Evolutionary conservation across 1,139 yeast genomes (phyloP).

Genomic region (Protomyces lactucae-debilis): DNA sequence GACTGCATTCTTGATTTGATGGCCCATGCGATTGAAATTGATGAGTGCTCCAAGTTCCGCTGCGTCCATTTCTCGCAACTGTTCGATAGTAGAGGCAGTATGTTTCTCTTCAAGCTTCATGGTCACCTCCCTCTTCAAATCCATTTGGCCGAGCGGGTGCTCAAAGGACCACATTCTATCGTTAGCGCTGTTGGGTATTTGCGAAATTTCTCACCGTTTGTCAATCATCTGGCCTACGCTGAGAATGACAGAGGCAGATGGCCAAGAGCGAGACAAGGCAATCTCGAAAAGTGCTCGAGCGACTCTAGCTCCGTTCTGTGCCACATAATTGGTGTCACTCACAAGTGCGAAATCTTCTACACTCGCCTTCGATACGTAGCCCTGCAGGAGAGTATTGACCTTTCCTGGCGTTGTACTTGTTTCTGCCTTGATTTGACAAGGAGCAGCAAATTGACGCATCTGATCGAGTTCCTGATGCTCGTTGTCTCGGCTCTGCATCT

Average conservation of each 20-base stretch:
- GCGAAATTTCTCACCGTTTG: conserved; percentile 42
- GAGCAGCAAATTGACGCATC: conserved; percentile 54
- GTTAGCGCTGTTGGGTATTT: neutral
- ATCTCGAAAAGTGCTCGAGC: conserved; percentile 83
- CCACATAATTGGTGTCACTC: conserved; percentile 88
- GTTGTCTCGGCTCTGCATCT: conserved; percentile 77
- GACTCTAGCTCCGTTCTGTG: conserved; percentile 91
- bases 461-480: conserved; percentile 68
- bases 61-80: conserved; percentile 65
- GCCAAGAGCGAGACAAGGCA: conserved; percentile 64
- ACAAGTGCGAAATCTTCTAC: conserved; percentile 65
- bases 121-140: conserved; percentile 62
- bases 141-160: conserved; percentile 87
- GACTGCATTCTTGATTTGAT: conserved; percentile 54
- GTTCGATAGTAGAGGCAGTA: conserved; percentile 55
- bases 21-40: conserved; percentile 73
- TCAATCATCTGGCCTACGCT: conserved; percentile 72
- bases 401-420: conserved; percentile 76
- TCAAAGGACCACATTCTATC: conserved; percentile 69
- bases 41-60: conserved; percentile 83
- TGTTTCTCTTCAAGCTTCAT: conserved; percentile 57
- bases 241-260: conserved; percentile 52
- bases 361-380: conserved; percentile 70
- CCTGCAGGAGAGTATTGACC: conserved; percentile 79
- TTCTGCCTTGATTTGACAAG: conserved; percentile 80